A percentile compares a stretch with the other conserved stretches of the same genome.
These are phyloP conservation scores for Heimioporus sp. DNA, from an alignment of 768 basidiomycete genomes.

Conservation along the genomic window DNA sequence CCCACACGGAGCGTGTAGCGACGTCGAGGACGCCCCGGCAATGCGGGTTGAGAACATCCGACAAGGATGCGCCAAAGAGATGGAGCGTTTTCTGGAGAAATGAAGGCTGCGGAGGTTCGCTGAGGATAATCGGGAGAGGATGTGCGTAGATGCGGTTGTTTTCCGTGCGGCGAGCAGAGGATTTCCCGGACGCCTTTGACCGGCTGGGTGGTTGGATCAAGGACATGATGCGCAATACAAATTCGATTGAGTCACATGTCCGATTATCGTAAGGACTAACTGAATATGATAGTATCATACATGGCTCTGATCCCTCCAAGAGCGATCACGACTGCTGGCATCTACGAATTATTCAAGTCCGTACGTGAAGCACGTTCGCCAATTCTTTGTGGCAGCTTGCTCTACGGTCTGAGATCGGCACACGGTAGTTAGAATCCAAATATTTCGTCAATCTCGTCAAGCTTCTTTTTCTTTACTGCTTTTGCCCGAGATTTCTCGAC, in stretches of 20 bases:
- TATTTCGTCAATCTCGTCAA: constrained; percentile 27
- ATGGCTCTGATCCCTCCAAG: no score
- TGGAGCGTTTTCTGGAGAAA: constrained; percentile 46
- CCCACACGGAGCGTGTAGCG: constrained; percentile 85
- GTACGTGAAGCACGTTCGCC: background rate
- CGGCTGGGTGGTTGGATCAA: constrained; percentile 42
- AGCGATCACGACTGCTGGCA: no score
- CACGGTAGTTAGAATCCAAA: constrained; percentile 21
- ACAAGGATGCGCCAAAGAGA: constrained; percentile 56
- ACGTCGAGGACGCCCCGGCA: constrained; percentile 78
- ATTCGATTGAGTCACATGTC: background rate
- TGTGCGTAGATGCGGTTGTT: constrained; percentile 68
- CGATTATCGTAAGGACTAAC: no score
- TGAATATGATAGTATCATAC: no score
- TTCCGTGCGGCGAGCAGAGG: constrained; percentile 53
- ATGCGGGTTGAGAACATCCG: constrained; percentile 65
- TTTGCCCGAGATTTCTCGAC: constrained; percentile 10
- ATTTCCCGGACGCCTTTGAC: constrained; percentile 44
- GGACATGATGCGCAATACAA: constrained; percentile 38
- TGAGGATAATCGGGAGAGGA: constrained; percentile 63
- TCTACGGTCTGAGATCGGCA: background rate
- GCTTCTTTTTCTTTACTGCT: constrained; percentile 14
- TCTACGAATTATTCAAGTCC: background rate
- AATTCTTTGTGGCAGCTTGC: background rate
- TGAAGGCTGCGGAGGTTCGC: constrained; percentile 38